phyloP scores from a whole-genome alignment of 257 asterid genomes.

The Marsdenia floribunda region DNA sequence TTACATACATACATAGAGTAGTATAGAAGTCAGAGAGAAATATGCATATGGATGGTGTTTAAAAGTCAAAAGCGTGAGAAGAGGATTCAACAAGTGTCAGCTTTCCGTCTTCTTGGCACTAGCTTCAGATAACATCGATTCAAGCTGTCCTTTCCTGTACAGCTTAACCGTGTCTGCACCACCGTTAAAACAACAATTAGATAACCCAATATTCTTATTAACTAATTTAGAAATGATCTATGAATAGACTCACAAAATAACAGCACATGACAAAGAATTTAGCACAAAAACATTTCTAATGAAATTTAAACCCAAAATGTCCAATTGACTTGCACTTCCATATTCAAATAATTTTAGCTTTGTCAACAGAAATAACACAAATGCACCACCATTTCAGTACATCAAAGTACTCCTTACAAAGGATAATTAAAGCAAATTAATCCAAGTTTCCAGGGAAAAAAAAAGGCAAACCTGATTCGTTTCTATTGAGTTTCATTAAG shows the following conservation, averaged over 20 bases:
- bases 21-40: background rate
- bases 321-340: too few species aligned
- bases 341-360: background rate
- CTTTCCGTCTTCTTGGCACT: constrained; percentile 33
- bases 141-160: constrained; percentile 59
- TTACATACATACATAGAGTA: background rate
- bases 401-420: background rate
- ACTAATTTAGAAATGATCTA: too few species aligned
- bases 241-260: too few species aligned
- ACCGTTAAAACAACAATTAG: constrained; percentile 6
- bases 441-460: background rate
- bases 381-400: background rate
- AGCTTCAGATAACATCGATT: constrained; percentile 54
- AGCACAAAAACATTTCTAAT: too few species aligned
- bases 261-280: too few species aligned
- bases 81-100: constrained; percentile 16
- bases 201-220: too few species aligned
- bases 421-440: background rate
- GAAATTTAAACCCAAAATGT: too few species aligned
- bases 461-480: background rate
- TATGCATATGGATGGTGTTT: constrained; percentile 2
- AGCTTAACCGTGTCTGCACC: constrained; percentile 59
- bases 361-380: background rate
- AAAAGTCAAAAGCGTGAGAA: constrained; percentile 2
- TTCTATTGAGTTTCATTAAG: background rate